Evolutionary conservation across 768 basidiomycete species (phyloP), one percentile per base, ranked within the genome.

Genomic region (Mycena capillaripes): DNA sequence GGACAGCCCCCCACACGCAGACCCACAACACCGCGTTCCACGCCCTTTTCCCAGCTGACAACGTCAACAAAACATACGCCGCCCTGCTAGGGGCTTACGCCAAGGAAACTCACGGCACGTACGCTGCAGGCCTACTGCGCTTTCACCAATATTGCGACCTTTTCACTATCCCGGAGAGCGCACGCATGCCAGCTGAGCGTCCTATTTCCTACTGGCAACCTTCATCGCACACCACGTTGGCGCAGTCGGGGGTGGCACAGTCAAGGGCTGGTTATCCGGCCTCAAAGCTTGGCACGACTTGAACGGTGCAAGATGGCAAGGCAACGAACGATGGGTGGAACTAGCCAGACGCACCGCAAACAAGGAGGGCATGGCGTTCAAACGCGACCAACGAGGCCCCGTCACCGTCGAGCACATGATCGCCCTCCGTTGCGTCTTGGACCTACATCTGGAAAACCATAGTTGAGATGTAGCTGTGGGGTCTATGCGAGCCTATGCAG

Each of bases 91-190:
- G 10, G 2, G 14, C 53, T 8, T 55, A 17, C 29, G 53, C 53
- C 0, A 14, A 23, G 2, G 11, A 32, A 2, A 32, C 53, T 0
- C 53, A 32, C 12, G 29, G 17, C 1, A 55, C 5, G 17, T 55
- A 55, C 30, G 53, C 30, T 1, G 29, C 53, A 4, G 53, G 56
- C 19, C 32, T 57, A 0, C 77, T 83, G 0, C 70, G 77, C 0
- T 86, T 82, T 76, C 80, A 76, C 0, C 81, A 86, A 64, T 86
- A 82, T 64, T 85, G 84, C 50, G 79, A 87, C 63, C 38, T 52
- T 2, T 29, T 70, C 1, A 5, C 60, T 2, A 80, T 86, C 5
- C 53, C 80, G 0, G 82, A 86, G 66, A 62, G 29, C 10, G 46
- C 34, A 3, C 76, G 76, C 14, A 85, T 84, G 81, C 85, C 82